Evolutionary conservation across 305 asterid species (phyloP).

Genomic region (Fraxinus sp.): DNA sequence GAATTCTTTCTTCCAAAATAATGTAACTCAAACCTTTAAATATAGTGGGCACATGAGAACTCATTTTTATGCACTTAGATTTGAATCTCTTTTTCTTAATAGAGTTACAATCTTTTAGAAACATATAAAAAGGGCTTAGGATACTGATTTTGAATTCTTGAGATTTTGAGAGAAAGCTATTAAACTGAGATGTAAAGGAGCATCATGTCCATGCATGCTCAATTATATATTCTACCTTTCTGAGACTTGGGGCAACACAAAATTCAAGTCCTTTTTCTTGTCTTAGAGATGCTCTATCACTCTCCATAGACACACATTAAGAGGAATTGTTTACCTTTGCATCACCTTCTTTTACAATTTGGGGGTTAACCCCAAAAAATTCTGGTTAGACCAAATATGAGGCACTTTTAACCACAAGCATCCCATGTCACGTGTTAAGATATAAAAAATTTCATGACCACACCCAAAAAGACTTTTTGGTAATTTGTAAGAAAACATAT

Average conservation of each 20-base stretch:
- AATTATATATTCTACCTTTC: conserved; percentile 18
- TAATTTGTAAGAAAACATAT: background rate
- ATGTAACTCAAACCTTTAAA: too few relatives aligned
- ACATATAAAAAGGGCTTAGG: conserved; percentile 25
- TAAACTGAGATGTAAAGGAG: conserved; percentile 16
- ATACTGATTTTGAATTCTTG: conserved; percentile 31
- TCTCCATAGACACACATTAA: conserved; percentile 1
- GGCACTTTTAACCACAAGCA: conserved; percentile 33
- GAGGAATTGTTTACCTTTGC: conserved; percentile 24
- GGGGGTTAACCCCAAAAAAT: conserved; percentile 41
- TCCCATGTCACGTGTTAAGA: conserved; percentile 36
- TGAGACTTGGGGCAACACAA: conserved; percentile 21
- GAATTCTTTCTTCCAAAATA: too few relatives aligned
- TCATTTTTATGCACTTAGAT: background rate
- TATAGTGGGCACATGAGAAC: background rate
- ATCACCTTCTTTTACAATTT: conserved; percentile 19
- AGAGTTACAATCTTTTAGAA: background rate
- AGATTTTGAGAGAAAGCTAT: conserved; percentile 23
- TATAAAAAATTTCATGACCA: background rate
- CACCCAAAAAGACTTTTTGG: background rate
- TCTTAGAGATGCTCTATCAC: conserved; percentile 14
- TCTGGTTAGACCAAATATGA: conserved; percentile 30
- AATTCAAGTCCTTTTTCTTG: conserved; percentile 15
- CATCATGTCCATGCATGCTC: conserved; percentile 25
- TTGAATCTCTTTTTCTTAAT: background rate